A percentile compares a stretch with the other conserved stretches of the same genome.
phyloP scores from a whole-genome alignment of 192 early-diverging fungal species.

The Gryganskiella cystojenkinii region DNA sequence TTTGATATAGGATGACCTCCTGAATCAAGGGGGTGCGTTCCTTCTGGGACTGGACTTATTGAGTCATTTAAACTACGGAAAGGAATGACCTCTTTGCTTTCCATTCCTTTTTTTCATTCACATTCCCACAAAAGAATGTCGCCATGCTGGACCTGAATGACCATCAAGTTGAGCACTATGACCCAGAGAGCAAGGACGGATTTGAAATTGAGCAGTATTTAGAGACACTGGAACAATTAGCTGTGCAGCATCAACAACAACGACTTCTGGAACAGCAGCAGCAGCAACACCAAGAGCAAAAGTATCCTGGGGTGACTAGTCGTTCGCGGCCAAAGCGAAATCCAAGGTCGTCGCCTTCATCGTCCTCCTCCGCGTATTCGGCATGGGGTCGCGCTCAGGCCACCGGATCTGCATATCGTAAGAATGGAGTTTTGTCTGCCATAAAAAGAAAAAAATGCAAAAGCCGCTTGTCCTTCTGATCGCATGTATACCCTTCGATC shows the following conservation, averaged over 20 bases:
- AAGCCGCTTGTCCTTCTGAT: too few relatives aligned
- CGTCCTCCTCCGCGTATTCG: slow-evolving; percentile 15
- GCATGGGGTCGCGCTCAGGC: slow-evolving; percentile 46
- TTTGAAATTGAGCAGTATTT: not conserved
- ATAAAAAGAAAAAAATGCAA: slow-evolving; percentile 4
- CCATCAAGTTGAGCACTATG: not conserved
- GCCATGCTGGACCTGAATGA: not conserved
- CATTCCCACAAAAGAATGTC: not conserved
- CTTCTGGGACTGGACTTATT: not conserved
- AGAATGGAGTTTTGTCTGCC: slow-evolving; percentile 9
- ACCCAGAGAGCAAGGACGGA: not conserved
- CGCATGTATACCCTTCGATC: not conserved
- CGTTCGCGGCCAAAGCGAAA: not conserved
- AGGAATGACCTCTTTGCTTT: not conserved
- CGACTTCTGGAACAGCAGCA: not conserved
- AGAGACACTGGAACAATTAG: not conserved
- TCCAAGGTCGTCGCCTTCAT: not conserved
- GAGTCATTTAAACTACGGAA: not conserved
- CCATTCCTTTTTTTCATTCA: not conserved
- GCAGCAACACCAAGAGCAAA: not conserved
- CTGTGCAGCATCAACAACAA: slow-evolving; percentile 4
- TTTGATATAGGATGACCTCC: too few relatives aligned
- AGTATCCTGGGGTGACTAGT: not conserved
- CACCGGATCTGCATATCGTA: slow-evolving; percentile 28
- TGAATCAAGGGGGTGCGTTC: too few relatives aligned